phyloP scores from a whole-genome alignment of 2,329 filamentous ascomycete genomes.

The Trichoderma oligosporum region DNA sequence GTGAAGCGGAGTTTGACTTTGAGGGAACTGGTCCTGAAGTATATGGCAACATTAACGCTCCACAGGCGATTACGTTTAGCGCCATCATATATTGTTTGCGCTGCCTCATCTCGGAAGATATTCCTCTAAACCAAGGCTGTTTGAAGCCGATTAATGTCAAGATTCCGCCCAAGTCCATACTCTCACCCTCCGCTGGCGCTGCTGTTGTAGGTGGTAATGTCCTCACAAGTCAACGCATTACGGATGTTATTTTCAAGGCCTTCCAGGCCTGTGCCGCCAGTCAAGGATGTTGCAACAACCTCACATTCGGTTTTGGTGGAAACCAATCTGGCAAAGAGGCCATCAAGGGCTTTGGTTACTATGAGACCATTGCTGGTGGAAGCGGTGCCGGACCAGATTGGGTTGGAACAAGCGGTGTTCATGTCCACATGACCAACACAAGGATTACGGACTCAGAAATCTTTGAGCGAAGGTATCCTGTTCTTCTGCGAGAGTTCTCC shows the following conservation, averaged over 20 bases:
- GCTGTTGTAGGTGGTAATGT: constrained; percentile 83
- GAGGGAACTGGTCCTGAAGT: constrained; percentile 74
- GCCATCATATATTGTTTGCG: constrained; percentile 86
- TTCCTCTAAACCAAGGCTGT: constrained; percentile 80
- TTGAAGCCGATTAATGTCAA: constrained; percentile 69
- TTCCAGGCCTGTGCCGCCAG: constrained; percentile 75
- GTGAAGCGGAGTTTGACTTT: constrained; percentile 79
- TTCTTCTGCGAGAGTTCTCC: constrained; percentile 67
- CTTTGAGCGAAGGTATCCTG: constrained; percentile 58
- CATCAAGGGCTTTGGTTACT: constrained; percentile 44
- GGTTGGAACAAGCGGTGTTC: constrained; percentile 43
- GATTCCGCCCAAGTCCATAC: constrained; percentile 68
- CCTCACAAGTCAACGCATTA: constrained; percentile 43
- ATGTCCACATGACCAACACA: constrained; percentile 68
- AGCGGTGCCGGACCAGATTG: constrained; percentile 63
- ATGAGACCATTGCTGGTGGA: constrained; percentile 63
- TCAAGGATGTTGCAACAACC: constrained; percentile 78
- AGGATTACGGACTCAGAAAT: constrained; percentile 59
- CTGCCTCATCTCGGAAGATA: constrained; percentile 74
- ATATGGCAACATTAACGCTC: constrained; percentile 77
- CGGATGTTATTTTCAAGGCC: constrained; percentile 56
- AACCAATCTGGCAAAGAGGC: constrained; percentile 37
- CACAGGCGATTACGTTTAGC: constrained; percentile 75
- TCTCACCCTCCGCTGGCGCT: constrained; percentile 71
- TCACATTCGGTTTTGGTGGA: constrained; percentile 72